Conservation (phyloP, 345 rosid species). For the Sonneratia caseolaris region DNA sequence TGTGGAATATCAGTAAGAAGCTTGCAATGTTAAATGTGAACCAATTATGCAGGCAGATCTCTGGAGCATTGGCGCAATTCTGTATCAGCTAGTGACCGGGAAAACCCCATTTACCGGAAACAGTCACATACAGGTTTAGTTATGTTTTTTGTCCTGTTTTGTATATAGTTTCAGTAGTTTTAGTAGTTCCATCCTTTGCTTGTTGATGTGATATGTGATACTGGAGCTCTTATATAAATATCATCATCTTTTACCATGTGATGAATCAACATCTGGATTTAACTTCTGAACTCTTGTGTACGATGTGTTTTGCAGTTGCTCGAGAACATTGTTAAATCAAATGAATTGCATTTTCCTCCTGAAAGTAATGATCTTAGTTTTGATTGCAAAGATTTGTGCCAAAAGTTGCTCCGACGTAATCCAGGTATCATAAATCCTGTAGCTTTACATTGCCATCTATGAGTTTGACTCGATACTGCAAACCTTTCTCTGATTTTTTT, state of each 20-base stretch:
- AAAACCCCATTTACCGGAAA: slow-evolving; percentile 90
- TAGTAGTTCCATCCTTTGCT: neutral
- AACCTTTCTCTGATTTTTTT: neutral
- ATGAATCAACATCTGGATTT: neutral
- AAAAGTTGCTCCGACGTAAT: slow-evolving; percentile 70
- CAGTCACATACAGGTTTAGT: slow-evolving; percentile 72
- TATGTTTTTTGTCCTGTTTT: slow-evolving; percentile 4
- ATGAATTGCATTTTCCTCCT: slow-evolving; percentile 65
- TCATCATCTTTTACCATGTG: neutral
- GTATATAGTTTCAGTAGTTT: neutral
- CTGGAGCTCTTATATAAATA: neutral
- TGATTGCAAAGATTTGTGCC: slow-evolving; percentile 81
- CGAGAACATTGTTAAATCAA: slow-evolving; percentile 76
- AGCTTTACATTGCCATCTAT: neutral
- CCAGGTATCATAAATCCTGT: slow-evolving; percentile 54
- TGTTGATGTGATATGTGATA: neutral
- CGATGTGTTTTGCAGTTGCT: slow-evolving; percentile 52
- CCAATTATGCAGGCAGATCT: slow-evolving; percentile 90
- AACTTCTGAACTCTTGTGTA: neutral
- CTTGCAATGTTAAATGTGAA: slow-evolving; percentile 14
- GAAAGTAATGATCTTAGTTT: slow-evolving; percentile 47
- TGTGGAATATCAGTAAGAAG: slow-evolving; percentile 21
- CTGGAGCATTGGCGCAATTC: slow-evolving; percentile 98
- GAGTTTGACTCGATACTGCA: neutral
- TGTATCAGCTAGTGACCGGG: slow-evolving; percentile 90